Base-by-base conservation (phyloP, 1,139 yeast genomes). In the Debaryomyces subglobosus region DNA sequence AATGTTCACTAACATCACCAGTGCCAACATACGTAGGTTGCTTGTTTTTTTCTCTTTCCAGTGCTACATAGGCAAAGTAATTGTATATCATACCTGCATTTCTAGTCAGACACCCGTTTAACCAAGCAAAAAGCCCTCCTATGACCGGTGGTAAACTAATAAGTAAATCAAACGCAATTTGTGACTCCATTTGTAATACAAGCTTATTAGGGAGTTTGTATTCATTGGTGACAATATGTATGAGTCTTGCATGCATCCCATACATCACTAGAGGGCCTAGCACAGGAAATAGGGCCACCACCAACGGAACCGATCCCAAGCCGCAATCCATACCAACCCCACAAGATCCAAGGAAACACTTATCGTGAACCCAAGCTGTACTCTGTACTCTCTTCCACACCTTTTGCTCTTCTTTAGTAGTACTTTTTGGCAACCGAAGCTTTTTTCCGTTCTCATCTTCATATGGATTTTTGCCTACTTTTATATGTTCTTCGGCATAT, bases 331-430 rank as follows among this genome's bases (percentile, higher is more conserved):
- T 68, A 30, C 94, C 86, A 60, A 74, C 72, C 0, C 78, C 77
- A 55, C 85, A 86, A 54, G 92, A 86, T 1, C 96, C 96, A 57
- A 89, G 73, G 49, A 84, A 80, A 61, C 96, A 88, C 56, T 81
- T 78, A 63, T 92, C 98, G 60, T 91, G 92, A 7, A 77, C 62
- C 97, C 97, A 92, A 0, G 97, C 97, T 54, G 80, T 77, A 44
- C 69, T 75, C 59, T 86, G 92, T n/a, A 91, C 74, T 37, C 65
- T 69, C 60, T 84, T 86, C 95, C 95, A 91, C 10, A 78, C 68
- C 59, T 79, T 78, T 43, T 78, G 81, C 56, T 90, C 96, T 34
- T 76, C 72, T 46, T 79, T 78, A n/a, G 86, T 75, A 29, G 84
- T 58, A 38, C 53, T 76, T 24, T 77, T 75, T 0, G 91, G 86